These are phyloP conservation scores for Albophoma yamanashiensis DNA, from an alignment of 2,329 filamentous ascomycete genomes.

Conservation along the genomic window DNA sequence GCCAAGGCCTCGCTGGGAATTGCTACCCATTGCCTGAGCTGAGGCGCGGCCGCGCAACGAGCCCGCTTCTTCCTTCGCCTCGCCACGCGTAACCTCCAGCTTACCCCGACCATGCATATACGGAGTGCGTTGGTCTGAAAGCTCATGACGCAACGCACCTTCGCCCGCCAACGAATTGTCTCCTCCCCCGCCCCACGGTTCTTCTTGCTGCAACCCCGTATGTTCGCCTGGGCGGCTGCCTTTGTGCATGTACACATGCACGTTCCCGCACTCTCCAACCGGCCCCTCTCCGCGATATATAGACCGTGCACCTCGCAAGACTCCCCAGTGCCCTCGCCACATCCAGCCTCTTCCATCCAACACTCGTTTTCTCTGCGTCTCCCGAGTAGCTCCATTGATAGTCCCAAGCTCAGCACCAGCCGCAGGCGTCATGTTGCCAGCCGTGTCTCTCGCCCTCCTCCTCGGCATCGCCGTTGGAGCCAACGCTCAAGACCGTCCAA, in stretches of 20 bases:
- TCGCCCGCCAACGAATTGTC: neutral
- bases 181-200: neutral
- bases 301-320: neutral
- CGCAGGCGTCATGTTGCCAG: conserved; percentile 3
- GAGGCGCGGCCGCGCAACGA: no score
- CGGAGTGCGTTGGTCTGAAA: neutral
- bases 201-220: neutral
- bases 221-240: neutral
- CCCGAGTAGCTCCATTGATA: neutral
- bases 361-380: neutral
- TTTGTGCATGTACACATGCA: neutral
- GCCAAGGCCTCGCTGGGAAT: no score
- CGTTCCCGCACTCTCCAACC: neutral
- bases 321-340: neutral
- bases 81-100: no score
- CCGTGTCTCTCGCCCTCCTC: conserved; percentile 4
- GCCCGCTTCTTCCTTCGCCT: no score
- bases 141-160: neutral
- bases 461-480: conserved; percentile 2
- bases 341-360: neutral
- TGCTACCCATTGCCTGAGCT: no score
- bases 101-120: neutral
- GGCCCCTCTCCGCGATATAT: neutral
- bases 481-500: neutral
- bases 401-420: neutral